Conservation (phyloP, 768 basidiomycete genomes). For the Mycena crocata region DNA sequence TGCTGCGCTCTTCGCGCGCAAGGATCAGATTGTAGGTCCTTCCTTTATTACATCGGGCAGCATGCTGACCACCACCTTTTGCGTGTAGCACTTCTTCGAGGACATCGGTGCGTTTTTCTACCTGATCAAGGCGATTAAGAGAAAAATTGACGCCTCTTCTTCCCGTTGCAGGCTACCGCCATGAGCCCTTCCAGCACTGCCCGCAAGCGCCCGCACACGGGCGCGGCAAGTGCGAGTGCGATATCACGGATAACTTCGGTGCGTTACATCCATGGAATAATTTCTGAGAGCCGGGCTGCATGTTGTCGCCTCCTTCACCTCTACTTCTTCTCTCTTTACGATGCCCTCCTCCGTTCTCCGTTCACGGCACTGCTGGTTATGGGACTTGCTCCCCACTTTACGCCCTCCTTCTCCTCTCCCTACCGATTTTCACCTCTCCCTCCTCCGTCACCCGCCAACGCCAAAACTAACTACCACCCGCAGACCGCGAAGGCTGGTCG, state of each 20-base stretch:
- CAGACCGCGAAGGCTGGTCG: constrained; percentile 72
- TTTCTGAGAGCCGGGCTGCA: too few species aligned
- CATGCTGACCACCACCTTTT: background rate
- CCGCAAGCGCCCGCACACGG: constrained; percentile 58
- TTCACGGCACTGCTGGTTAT: too few species aligned
- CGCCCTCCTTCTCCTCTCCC: background rate
- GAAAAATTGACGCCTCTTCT: too few species aligned
- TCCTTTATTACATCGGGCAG: background rate
- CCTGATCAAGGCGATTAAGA: too few species aligned
- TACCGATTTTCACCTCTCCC: background rate
- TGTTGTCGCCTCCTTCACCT: background rate
- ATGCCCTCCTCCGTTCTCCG: constrained; percentile 7
- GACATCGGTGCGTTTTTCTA: constrained; percentile 53
- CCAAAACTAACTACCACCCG: background rate
- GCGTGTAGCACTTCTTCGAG: constrained; percentile 65
- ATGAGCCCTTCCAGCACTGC: constrained; percentile 37
- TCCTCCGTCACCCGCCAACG: background rate
- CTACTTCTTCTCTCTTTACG: background rate
- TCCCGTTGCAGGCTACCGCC: constrained; percentile 41
- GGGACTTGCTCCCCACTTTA: too few species aligned
- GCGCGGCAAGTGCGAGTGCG: constrained; percentile 72
- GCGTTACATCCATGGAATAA: constrained; percentile 28
- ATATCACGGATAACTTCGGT: constrained; percentile 65
- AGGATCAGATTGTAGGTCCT: constrained; percentile 47
- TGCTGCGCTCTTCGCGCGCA: constrained; percentile 56